Evolutionary conservation across 2,329 filamentous ascomycete species (phyloP).

Genomic region (Colletotrichum noveboracense): DNA sequence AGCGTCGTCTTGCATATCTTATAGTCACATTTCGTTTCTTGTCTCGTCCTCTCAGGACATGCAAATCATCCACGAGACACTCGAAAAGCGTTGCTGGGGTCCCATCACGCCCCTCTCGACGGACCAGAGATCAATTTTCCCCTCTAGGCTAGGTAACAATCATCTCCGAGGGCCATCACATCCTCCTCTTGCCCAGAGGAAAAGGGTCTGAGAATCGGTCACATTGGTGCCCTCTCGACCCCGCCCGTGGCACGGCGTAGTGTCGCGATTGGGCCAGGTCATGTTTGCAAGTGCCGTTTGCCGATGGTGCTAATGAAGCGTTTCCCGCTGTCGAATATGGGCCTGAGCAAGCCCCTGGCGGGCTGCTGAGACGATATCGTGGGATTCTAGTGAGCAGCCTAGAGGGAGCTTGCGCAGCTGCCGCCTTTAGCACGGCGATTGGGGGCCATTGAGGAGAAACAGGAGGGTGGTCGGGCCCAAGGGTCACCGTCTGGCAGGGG

Average conservation of each 20-base stretch:
- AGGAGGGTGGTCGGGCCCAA: neutral
- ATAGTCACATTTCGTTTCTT: neutral
- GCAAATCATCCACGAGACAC: neutral
- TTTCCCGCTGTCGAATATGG: neutral
- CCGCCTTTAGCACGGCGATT: neutral
- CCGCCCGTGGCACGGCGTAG: slow-evolving; percentile 2
- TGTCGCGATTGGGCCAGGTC: slow-evolving; percentile 4
- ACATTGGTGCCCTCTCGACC: neutral
- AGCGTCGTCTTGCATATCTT: slow-evolving; percentile 1
- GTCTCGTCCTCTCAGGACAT: neutral
- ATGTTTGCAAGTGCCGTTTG: neutral
- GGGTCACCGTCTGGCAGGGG: neutral
- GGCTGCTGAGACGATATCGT: neutral
- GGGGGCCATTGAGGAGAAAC: neutral
- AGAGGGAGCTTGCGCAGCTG: neutral
- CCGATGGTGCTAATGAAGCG: neutral
- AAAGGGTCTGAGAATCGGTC: neutral
- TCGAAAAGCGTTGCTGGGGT: neutral
- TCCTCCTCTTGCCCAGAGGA: neutral
- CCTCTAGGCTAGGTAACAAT: neutral
- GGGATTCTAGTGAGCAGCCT: neutral
- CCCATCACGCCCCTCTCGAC: neutral
- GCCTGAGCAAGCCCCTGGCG: neutral
- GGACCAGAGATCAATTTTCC: neutral
- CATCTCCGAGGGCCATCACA: neutral